Evolutionary conservation across 176 grass and related monocot species (phyloP).

Genomic region (Secale cereale): DNA sequence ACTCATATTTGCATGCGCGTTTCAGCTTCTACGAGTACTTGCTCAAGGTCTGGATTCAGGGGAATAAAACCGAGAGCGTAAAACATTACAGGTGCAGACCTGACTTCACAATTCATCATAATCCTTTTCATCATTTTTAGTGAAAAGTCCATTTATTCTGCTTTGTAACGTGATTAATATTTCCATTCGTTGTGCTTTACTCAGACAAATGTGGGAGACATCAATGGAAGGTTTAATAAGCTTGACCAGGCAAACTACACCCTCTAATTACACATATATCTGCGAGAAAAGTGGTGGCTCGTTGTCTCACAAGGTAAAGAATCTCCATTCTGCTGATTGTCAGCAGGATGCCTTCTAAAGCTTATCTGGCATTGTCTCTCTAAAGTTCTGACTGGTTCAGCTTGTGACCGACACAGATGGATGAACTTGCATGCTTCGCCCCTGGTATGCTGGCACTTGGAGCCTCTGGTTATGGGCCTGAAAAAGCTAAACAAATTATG

Average conservation of each 20-base stretch:
- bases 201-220: conserved; percentile 98
- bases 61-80: conserved; percentile 92
- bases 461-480: conserved; percentile 81
- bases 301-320: conserved; percentile 84
- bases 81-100: conserved; percentile 82
- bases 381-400: conserved; percentile 30
- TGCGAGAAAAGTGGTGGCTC: conserved; percentile 90
- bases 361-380: conserved; percentile 7
- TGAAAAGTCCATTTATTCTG: conserved; percentile 12
- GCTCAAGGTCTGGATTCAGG: conserved; percentile 99
- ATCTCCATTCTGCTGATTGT: not conserved
- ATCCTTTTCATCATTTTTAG: not conserved
- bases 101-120: conserved; percentile 20
- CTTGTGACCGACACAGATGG: conserved; percentile 67
- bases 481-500: conserved; percentile 83
- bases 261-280: conserved; percentile 91
- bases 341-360: conserved; percentile 28
- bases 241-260: conserved; percentile 77
- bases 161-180: not conserved
- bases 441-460: conserved; percentile 98
- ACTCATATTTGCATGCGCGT: conserved; percentile 5
- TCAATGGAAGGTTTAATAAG: conserved; percentile 98
- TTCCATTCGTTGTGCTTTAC: conserved; percentile 25
- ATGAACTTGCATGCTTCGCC: conserved; percentile 98
- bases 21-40: conserved; percentile 99